Base-by-base conservation (phyloP, 1,284 basidiomycete species). In the Inonotus obliquus region DNA sequence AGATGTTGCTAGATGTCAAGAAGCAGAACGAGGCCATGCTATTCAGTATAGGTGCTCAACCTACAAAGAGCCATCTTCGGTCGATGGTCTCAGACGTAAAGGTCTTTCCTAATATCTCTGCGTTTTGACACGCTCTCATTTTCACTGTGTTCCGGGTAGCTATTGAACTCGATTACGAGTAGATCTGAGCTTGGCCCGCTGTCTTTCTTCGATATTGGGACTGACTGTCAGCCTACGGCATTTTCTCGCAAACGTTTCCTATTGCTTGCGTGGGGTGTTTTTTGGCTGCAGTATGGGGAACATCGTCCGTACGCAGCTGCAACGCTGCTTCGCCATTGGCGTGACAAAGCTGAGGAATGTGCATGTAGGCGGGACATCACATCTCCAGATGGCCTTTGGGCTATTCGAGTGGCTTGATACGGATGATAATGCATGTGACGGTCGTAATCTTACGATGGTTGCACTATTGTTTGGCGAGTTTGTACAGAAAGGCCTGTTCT, bases 261-360 rank as follows among this genome's bases (percentile, higher is more conserved):
- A 59, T 81, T 96, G 1, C 80, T 96, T 27, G 91, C 90, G 0
- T 96, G 94, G 94, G 86, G 87, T 64, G n/a, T n/a, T n/a, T n/a
- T n/a, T n/a, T n/a, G n/a, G n/a, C n/a, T n/a, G n/a, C n/a, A n/a
- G n/a, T n/a, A 91, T 59, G 93, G 93, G 2, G 84, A 90, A 47
- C 94, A 95, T 68, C 83, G 94, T 23, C 86, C 91, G 4, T 92
- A 91, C 67, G 91, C 86, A 13, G 91, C 87, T 0, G 85, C 86
- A 17, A 89, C 89, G 3, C 77, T 96, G 44, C 82, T 96, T 55
- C 80, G 80, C 19, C 79, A 82, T 48, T 93, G 91, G 82, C 80
- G 86, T 55, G 83, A 86, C 60, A 81, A 77, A 65, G 82, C 81
- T 13, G 81, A 81, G 57, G 82, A 85, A n/a, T n/a, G n/a, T n/a